Conservation (phyloP, 2,329 filamentous ascomycete species). For the Botrytis deweyae region DNA sequence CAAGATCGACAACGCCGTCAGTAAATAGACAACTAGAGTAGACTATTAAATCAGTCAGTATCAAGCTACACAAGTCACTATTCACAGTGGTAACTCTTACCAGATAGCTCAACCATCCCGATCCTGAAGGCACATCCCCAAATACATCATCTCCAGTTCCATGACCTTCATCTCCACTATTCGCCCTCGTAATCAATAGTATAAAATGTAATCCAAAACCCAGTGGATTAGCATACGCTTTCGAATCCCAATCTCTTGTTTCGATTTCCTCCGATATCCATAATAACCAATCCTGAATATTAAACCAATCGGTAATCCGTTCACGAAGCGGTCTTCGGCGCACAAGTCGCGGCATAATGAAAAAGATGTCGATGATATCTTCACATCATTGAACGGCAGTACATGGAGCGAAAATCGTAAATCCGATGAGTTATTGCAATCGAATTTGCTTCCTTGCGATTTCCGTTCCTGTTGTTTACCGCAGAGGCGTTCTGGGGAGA, state of each 20-base stretch:
- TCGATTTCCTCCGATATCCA: conserved; percentile 93
- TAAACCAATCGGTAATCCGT: conserved; percentile 76
- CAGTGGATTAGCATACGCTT: conserved; percentile 71
- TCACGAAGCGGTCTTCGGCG: conserved; percentile 76
- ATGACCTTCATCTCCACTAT: conserved; percentile 51
- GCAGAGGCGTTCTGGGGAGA: conserved; percentile 1
- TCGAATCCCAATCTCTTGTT: conserved; percentile 85
- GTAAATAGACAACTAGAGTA: conserved; percentile 66
- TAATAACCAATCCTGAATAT: conserved; percentile 85
- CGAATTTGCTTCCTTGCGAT: conserved; percentile 14
- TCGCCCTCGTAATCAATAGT: conserved; percentile 81
- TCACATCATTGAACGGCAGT: conserved; percentile 10
- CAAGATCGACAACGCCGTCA: conserved; percentile 63
- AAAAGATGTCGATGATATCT: not conserved
- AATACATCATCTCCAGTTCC: conserved; percentile 78
- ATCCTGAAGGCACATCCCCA: conserved; percentile 61
- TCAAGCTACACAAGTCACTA: conserved; percentile 4
- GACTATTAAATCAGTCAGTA: conserved; percentile 49
- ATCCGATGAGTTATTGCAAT: not conserved
- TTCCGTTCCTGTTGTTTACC: conserved; percentile 9
- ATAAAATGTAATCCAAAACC: conserved; percentile 75
- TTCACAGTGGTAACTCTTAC: conserved; percentile 43
- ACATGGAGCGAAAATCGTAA: not conserved
- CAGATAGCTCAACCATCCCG: conserved; percentile 63
- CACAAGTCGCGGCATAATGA: conserved; percentile 72